Evolutionary conservation across 768 basidiomycete genomes (phyloP).

Genomic region (Scleroderma bovista): DNA sequence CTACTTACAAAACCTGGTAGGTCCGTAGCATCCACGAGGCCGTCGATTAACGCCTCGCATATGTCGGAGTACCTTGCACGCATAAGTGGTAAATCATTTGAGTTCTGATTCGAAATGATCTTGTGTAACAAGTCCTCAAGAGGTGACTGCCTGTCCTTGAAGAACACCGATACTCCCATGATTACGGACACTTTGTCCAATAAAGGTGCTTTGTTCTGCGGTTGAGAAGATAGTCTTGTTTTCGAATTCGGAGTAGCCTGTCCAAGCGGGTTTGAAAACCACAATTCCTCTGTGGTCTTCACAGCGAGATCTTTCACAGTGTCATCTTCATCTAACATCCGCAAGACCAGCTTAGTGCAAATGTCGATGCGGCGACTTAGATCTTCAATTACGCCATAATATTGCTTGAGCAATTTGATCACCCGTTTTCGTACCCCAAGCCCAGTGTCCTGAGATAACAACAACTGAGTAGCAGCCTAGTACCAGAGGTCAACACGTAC

Average conservation of each 20-base stretch:
- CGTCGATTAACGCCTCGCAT: constrained; percentile 81
- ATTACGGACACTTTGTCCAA: constrained; percentile 72
- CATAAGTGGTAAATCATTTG: constrained; percentile 44
- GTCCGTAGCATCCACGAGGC: constrained; percentile 81
- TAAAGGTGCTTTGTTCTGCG: constrained; percentile 49
- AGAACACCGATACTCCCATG: constrained; percentile 78
- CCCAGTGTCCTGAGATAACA: constrained; percentile 72
- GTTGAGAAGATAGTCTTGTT: constrained; percentile 25
- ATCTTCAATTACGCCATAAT: constrained; percentile 64
- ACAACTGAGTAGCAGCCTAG: neutral
- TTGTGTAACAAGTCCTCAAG: constrained; percentile 82
- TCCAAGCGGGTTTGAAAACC: constrained; percentile 53
- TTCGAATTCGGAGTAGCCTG: constrained; percentile 33
- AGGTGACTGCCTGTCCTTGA: constrained; percentile 77
- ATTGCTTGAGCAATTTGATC: constrained; percentile 85
- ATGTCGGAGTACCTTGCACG: constrained; percentile 74
- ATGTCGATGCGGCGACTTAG: constrained; percentile 68
- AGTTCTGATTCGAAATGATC: constrained; percentile 72
- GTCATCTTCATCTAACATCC: constrained; percentile 92
- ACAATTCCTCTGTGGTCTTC: constrained; percentile 86
- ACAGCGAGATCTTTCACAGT: constrained; percentile 89
- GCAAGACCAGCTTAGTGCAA: constrained; percentile 69
- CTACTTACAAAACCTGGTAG: constrained; percentile 67
- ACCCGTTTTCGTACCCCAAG: constrained; percentile 92
- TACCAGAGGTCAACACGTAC: constrained; percentile 40